phyloP scores from a whole-genome alignment of 176 grass and related monocot species.

The Pontederia crassipes region DNA sequence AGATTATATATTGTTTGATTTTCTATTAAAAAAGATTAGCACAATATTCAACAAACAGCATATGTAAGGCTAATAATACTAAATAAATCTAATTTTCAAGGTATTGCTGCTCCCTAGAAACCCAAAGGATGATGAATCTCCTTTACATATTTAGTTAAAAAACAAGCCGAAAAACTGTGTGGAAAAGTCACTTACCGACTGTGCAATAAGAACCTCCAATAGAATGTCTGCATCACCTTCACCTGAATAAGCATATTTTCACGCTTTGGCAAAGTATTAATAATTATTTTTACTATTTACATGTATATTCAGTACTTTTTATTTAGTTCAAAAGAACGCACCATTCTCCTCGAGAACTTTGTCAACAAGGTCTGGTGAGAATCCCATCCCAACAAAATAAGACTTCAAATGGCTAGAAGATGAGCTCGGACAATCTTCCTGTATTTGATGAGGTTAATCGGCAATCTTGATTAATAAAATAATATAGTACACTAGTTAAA shows the following conservation, averaged over 20 bases:
- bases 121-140: too few species aligned
- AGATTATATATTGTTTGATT: too few species aligned
- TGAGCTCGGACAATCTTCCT: conserved; percentile 52
- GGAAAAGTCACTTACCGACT: conserved; percentile 49
- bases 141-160: neutral
- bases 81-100: too few species aligned
- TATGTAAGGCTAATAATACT: too few species aligned
- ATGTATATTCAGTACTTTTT: neutral
- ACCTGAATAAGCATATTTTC: conserved; percentile 26
- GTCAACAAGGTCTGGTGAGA: conserved; percentile 53
- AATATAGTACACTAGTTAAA: too few species aligned
- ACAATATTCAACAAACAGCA: too few species aligned
- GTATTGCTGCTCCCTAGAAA: too few species aligned
- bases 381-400: conserved; percentile 70
- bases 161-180: neutral
- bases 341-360: conserved; percentile 64
- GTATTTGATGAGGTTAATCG: conserved; percentile 14
- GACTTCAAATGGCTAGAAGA: conserved; percentile 42
- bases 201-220: conserved; percentile 46
- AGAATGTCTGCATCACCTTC: conserved; percentile 52
- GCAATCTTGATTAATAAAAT: conserved; percentile 8
- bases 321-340: conserved; percentile 16
- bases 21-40: too few species aligned
- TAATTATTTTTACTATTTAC: too few species aligned
- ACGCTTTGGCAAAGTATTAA: too few species aligned